Evolutionary conservation across 2,329 filamentous ascomycete species (phyloP).

Genomic region (Graphilbum sp.): DNA sequence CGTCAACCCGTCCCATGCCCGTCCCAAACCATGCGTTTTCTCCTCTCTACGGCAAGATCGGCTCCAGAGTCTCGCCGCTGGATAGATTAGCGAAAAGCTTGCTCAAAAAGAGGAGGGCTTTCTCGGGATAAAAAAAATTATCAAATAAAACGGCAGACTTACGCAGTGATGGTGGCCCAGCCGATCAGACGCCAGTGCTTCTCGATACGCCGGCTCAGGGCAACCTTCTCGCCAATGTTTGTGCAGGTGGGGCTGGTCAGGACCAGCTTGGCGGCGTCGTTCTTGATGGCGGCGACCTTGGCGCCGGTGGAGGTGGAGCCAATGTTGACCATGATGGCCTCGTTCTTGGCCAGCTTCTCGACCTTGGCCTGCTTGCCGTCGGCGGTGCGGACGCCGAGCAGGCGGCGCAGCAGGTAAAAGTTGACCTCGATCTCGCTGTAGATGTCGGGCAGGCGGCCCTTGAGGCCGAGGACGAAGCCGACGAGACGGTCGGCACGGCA

Average conservation of each 20-base stretch:
- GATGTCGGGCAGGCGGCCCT: constrained; percentile 85
- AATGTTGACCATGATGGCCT: constrained; percentile 99
- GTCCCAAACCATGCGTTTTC: too few relatives aligned
- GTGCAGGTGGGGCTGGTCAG: constrained; percentile 92
- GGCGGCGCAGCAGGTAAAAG: constrained; percentile 90
- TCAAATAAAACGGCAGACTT: constrained; percentile 18
- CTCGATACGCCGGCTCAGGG: constrained; percentile 88
- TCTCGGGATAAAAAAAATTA: too few relatives aligned
- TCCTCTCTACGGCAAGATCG: constrained; percentile 1
- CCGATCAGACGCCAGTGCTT: constrained; percentile 97
- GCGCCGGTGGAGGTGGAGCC: constrained; percentile 93
- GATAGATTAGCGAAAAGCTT: too few relatives aligned
- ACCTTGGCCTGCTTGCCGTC: constrained; percentile 99
- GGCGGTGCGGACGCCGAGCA: constrained; percentile 92
- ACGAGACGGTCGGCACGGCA: constrained; percentile 98
- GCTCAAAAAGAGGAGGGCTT: too few relatives aligned
- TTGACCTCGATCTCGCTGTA: constrained; percentile 98
- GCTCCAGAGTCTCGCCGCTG: constrained; percentile 11
- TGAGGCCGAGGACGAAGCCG: constrained; percentile 90
- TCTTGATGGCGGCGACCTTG: constrained; percentile 93
- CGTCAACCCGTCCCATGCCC: too few relatives aligned
- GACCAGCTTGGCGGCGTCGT: constrained; percentile 88
- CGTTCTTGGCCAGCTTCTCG: constrained; percentile 93
- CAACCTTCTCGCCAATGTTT: constrained; percentile 95
- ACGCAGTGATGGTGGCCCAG: constrained; percentile 68